phyloP scores from a whole-genome alignment of 345 rosid genomes.

The Corchorus capsularis region DNA sequence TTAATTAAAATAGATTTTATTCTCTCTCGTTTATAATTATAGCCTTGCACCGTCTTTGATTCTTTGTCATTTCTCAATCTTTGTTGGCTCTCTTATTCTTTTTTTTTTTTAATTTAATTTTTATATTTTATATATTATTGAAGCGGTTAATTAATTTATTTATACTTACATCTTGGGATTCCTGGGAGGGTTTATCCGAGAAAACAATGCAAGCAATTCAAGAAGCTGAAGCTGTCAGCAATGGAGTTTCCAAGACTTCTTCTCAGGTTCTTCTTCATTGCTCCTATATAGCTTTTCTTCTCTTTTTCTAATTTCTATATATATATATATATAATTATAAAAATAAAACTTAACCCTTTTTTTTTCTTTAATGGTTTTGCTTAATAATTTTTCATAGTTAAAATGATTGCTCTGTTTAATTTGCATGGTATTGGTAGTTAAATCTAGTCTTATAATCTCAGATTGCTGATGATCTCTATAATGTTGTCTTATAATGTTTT shows the following conservation, averaged over 20 bases:
- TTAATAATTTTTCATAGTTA: not conserved
- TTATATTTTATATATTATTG: no score
- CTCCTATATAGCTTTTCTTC: not conserved
- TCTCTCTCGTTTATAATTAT: not conserved
- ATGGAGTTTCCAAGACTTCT: slow-evolving; percentile 25
- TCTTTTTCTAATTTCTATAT: not conserved
- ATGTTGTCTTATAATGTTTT: no score
- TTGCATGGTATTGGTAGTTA: not conserved
- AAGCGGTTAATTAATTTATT: not conserved
- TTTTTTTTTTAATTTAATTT: not conserved
- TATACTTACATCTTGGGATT: not conserved
- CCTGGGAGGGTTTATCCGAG: not conserved
- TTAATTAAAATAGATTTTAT: not conserved
- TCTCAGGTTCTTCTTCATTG: slow-evolving; percentile 21
- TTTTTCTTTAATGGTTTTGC: not conserved
- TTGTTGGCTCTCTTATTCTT: not conserved
- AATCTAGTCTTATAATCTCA: not conserved
- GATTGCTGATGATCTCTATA: not conserved
- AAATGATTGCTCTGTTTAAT: not conserved
- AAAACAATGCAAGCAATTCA: slow-evolving; percentile 26
- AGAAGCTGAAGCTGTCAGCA: slow-evolving; percentile 24
- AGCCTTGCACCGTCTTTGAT: not conserved
- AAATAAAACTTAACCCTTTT: not conserved
- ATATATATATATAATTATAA: not conserved
- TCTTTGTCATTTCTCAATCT: not conserved